phyloP scores from a whole-genome alignment of 805 yeast species.

The Candida glaebosa region DNA sequence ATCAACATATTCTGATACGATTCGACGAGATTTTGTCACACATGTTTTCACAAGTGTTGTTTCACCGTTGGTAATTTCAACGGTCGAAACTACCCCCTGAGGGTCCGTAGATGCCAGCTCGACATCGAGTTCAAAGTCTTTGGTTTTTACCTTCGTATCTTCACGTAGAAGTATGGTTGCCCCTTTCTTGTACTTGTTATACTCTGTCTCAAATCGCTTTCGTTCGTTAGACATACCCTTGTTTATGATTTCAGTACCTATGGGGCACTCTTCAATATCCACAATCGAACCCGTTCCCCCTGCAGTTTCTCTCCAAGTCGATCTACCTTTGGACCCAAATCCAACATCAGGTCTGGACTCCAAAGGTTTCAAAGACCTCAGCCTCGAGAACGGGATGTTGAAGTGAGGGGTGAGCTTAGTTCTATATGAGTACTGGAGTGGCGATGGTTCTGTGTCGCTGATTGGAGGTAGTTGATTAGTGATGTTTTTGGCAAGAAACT shows the following conservation, averaged over 20 bases:
- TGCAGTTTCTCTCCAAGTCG: conserved; percentile 55
- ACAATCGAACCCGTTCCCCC: conserved; percentile 66
- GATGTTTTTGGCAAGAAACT: conserved; percentile 64
- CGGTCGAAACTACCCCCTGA: conserved; percentile 28
- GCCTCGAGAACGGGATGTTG: conserved; percentile 52
- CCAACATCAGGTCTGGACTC: conserved; percentile 70
- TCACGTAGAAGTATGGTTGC: conserved; percentile 87
- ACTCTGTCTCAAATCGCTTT: conserved; percentile 44
- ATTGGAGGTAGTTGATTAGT: conserved; percentile 49
- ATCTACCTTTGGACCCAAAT: conserved; percentile 82
- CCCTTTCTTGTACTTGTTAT: conserved; percentile 59
- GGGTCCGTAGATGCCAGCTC: conserved; percentile 44
- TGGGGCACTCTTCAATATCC: conserved; percentile 91
- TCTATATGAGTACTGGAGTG: conserved; percentile 71
- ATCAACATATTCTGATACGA: conserved; percentile 71
- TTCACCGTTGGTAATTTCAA: conserved; percentile 21
- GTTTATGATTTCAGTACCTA: conserved; percentile 80
- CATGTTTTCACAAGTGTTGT: conserved; percentile 56
- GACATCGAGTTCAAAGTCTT: conserved; percentile 13
- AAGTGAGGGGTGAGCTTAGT: conserved; percentile 97
- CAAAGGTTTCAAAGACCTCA: conserved; percentile 34
- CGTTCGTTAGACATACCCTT: conserved; percentile 72
- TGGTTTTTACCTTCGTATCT: conserved; percentile 47
- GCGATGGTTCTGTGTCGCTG: conserved; percentile 68
- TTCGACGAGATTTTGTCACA: conserved; percentile 72